A percentile compares a stretch with the other conserved stretches of the same genome.
These are phyloP conservation scores for Tetrahymena elliotti DNA, from an alignment of 73 alveolate genomes.

Conservation along the genomic window DNA sequence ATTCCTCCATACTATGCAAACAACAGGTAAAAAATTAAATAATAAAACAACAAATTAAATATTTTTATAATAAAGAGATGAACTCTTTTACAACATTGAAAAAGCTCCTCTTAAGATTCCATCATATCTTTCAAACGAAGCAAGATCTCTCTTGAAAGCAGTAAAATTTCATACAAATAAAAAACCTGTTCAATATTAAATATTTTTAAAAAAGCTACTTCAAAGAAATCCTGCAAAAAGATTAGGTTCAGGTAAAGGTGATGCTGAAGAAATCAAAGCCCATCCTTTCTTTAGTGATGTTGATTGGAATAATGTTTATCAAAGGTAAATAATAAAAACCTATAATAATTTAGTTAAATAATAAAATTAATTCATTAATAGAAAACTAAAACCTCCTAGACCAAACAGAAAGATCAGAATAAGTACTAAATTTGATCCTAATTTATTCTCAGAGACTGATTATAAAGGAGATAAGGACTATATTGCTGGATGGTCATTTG, in stretches of 20 bases:
- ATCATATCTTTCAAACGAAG: conserved; percentile 44
- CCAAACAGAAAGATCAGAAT: conserved; percentile 44
- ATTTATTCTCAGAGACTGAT: conserved; percentile 8
- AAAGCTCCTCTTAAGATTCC: conserved; percentile 60
- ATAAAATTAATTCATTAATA: neutral
- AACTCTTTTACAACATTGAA: conserved; percentile 69
- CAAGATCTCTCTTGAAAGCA: conserved; percentile 45
- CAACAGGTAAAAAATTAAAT: conserved; percentile 46
- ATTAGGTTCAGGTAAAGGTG: conserved; percentile 88
- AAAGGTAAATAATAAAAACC: neutral
- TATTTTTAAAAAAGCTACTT: conserved; percentile 48
- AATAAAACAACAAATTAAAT: conserved; percentile 47
- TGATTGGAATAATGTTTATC: conserved; percentile 67
- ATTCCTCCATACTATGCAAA: conserved; percentile 84
- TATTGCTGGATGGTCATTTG: neutral
- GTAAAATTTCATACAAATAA: conserved; percentile 28
- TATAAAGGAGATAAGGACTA: neutral
- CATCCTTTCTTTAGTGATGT: conserved; percentile 73
- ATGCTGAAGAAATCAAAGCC: conserved; percentile 79
- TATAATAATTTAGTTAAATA: neutral
- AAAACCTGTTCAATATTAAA: neutral
- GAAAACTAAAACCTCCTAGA: conserved; percentile 16
- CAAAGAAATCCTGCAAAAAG: conserved; percentile 88
- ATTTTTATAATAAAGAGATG: conserved; percentile 26
- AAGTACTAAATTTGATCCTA: conserved; percentile 30